Percentiles rank a stretch among this genome's conserved stretches.
These are phyloP conservation scores for Eucalyptus tenuipes DNA, from an alignment of 345 rosid genomes.

Conservation along the genomic window DNA sequence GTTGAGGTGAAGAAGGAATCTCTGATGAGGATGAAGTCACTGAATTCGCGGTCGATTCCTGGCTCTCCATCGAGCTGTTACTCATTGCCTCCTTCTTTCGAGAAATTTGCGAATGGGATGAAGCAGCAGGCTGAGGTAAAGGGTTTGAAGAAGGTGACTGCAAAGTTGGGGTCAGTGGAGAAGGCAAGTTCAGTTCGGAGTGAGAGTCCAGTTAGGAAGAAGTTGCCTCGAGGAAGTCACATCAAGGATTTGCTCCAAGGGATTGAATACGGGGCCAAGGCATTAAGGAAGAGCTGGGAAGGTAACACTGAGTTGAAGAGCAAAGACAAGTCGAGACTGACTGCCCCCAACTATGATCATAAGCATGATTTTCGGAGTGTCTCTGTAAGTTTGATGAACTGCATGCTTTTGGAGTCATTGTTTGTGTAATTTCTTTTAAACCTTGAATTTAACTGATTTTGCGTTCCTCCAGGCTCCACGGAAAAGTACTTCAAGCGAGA, in stretches of 20 bases:
- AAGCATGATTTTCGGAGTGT: constrained; percentile 44
- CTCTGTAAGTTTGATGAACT: constrained; percentile 39
- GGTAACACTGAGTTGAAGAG: constrained; percentile 66
- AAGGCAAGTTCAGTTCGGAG: constrained; percentile 36
- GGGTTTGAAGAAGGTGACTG: constrained; percentile 39
- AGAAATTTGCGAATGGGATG: constrained; percentile 71
- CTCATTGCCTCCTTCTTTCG: constrained; percentile 77
- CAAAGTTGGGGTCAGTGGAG: constrained; percentile 33
- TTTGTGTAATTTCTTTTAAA: not conserved
- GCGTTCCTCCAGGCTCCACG: constrained; percentile 48
- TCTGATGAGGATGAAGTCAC: constrained; percentile 36
- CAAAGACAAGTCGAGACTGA: constrained; percentile 29
- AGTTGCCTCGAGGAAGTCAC: constrained; percentile 22
- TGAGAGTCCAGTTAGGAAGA: constrained; percentile 36
- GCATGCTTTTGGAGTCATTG: not conserved
- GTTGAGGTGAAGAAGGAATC: constrained; percentile 50
- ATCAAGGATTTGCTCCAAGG: constrained; percentile 60
- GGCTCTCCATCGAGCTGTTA: constrained; percentile 85
- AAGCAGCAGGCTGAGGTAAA: constrained; percentile 62
- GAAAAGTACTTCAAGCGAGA: constrained; percentile 59
- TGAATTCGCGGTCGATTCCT: constrained; percentile 69
- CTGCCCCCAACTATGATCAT: constrained; percentile 25
- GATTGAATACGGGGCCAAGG: constrained; percentile 81
- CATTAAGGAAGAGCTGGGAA: constrained; percentile 98
- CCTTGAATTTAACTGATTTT: not conserved